These are phyloP conservation scores for Magnaporthales sp. DNA, from an alignment of 2,329 filamentous ascomycete genomes.

Conservation along the genomic window DNA sequence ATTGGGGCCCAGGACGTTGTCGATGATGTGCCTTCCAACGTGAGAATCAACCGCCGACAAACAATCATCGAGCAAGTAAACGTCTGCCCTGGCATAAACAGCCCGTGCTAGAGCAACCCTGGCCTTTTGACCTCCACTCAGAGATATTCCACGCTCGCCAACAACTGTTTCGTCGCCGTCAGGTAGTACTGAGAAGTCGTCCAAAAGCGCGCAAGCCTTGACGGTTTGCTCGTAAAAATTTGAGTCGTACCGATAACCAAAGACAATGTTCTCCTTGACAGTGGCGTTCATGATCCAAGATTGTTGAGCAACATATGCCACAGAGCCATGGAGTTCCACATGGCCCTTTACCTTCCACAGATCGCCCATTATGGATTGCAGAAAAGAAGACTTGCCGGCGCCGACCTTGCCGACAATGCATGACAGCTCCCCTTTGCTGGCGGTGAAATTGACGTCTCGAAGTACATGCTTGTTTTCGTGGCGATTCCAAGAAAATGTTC, in stretches of 20 bases:
- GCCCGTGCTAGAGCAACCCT: constrained; percentile 85
- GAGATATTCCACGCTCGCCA: constrained; percentile 89
- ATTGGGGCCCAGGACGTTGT: constrained; percentile 80
- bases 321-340: constrained; percentile 71
- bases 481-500: constrained; percentile 90
- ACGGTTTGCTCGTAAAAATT: constrained; percentile 91
- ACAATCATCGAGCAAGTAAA: constrained; percentile 90
- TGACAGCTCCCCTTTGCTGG: constrained; percentile 85
- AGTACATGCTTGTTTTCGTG: constrained; percentile 64
- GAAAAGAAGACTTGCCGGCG: constrained; percentile 84
- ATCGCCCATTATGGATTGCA: constrained; percentile 83
- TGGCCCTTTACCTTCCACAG: constrained; percentile 82
- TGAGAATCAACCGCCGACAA: constrained; percentile 98
- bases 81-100: constrained; percentile 92
- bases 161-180: constrained; percentile 97
- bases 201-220: constrained; percentile 79
- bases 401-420: constrained; percentile 95
- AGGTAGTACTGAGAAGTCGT: constrained; percentile 86
- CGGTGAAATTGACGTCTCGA: constrained; percentile 77
- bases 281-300: constrained; percentile 98
- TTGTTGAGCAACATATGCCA: constrained; percentile 88
- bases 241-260: constrained; percentile 89
- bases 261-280: constrained; percentile 94
- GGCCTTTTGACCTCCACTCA: constrained; percentile 94
- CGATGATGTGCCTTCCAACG: constrained; percentile 88